Evolutionary conservation across 768 basidiomycete species (phyloP).

Genomic region (Lactarius vividus): DNA sequence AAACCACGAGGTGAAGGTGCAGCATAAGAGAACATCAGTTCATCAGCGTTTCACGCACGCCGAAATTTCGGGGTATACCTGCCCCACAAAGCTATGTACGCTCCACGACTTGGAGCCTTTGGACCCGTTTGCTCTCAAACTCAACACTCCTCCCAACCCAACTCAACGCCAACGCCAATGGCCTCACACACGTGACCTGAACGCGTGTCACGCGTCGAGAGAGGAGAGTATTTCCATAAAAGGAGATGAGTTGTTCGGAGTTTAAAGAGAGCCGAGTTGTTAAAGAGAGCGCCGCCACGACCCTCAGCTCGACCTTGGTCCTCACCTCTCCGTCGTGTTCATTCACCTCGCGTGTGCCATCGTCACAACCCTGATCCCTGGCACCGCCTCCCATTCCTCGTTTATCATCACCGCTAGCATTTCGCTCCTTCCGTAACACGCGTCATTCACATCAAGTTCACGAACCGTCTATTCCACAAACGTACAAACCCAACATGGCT

Average conservation of each 20-base stretch:
- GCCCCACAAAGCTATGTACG: not conserved
- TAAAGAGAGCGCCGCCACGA: conserved; percentile 20
- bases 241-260: conserved; percentile 24
- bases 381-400: conserved; percentile 23
- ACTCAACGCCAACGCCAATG: too few species aligned
- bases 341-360: conserved; percentile 20
- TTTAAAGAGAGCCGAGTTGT: conserved; percentile 23
- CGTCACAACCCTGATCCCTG: conserved; percentile 19
- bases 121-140: not conserved
- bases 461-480: conserved; percentile 15
- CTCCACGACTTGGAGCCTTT: not conserved
- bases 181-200: conserved; percentile 21
- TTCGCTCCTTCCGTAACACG: conserved; percentile 10
- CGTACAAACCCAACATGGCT: conserved; percentile 43
- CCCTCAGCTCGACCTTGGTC: not conserved
- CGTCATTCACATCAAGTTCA: conserved; percentile 25
- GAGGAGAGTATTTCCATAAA: conserved; percentile 17
- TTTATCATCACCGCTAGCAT: conserved; percentile 2
- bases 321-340: conserved; percentile 25
- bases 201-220: conserved; percentile 28
- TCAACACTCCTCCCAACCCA: not conserved
- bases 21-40: not conserved
- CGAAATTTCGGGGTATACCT: not conserved
- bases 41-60: conserved; percentile 6
- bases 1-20: conserved; percentile 17